Evolutionary conservation across 2,329 filamentous ascomycete species (phyloP), one percentile per base, ranked within the genome.

Genomic region (Fusarium camptoceras): DNA sequence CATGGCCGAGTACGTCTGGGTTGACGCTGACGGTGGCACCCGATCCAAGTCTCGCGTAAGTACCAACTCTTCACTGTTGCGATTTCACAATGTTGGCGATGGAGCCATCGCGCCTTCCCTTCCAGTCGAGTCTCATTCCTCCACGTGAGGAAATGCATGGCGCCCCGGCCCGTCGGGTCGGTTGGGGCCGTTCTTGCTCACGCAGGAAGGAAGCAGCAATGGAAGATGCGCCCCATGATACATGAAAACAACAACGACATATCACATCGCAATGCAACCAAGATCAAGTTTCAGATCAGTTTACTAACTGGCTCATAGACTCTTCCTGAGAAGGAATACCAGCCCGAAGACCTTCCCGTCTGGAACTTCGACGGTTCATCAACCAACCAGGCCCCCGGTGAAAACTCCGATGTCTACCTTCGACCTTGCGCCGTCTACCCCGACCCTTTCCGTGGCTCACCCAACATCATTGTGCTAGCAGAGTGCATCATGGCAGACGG

Each of bases 341-440:
- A 80, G 67, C 81, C 84, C 27, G 81, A 84, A 56, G 83, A 87
- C 55, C 84, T 88, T 51, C 85, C 86, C 57, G 83, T 84, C 70
- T 86, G 84, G 84, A 86, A 86, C 81, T 86, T 86, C 58, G 84
- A 86, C 59, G 95, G 95, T 78, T 97, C 94, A 61, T 97, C 94
- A 16, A 98, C 94, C 74, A 91, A 88, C 75, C 95, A 98, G 84
- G 95, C 95, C 50, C 93, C 94, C 42, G 94, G 94, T 77, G 92
- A 97, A 83, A 96, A 98, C 89, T 97, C 94, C 49, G 95, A 98
- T 83, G 93, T 98, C 86, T 98, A 97, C 89, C 93, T 98, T 76
- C 92, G 93, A 79, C 94, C 94, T 64, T 89, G 92, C 70, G 93
- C 94, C 76, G 90, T 94, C 84, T 98, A 89, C 89, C 92, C 94